Conservation (phyloP, 768 basidiomycete genomes). For the Rhizopogon vinicolor region DNA sequence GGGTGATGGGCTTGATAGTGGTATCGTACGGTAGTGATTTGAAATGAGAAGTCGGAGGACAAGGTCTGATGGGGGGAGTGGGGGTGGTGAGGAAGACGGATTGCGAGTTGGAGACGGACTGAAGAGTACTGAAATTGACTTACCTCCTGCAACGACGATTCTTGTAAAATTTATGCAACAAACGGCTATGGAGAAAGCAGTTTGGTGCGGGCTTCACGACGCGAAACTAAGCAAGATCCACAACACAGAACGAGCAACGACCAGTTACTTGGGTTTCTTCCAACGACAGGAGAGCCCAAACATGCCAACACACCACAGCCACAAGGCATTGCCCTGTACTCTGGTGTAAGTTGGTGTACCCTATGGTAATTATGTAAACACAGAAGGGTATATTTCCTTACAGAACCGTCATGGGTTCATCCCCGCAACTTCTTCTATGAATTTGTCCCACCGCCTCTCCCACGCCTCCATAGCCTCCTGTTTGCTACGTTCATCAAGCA, state of each 20-base stretch:
- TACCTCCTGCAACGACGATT: slow-evolving; percentile 23
- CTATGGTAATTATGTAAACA: too few relatives aligned
- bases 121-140: slow-evolving; percentile 24
- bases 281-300: not conserved
- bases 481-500: slow-evolving; percentile 42
- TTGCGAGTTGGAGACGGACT: slow-evolving; percentile 49
- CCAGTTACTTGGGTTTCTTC: not conserved
- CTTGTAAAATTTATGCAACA: not conserved
- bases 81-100: slow-evolving; percentile 54
- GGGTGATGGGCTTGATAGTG: slow-evolving; percentile 42
- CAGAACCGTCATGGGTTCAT: slow-evolving; percentile 12
- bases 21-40: slow-evolving; percentile 30
- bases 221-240: not conserved
- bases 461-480: slow-evolving; percentile 34
- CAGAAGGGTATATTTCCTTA: not conserved
- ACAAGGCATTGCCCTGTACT: not conserved
- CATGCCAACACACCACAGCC: slow-evolving; percentile 1
- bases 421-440: slow-evolving; percentile 32
- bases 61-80: slow-evolving; percentile 49
- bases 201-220: too few relatives aligned
- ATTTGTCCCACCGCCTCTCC: slow-evolving; percentile 43
- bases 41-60: slow-evolving; percentile 33
- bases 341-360: too few relatives aligned
- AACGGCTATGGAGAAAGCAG: not conserved
- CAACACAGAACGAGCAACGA: not conserved